Evolutionary conservation across 441 rosid species (phyloP), one percentile per base, ranked within the genome.

Genomic region (Euphorbia corollata): DNA sequence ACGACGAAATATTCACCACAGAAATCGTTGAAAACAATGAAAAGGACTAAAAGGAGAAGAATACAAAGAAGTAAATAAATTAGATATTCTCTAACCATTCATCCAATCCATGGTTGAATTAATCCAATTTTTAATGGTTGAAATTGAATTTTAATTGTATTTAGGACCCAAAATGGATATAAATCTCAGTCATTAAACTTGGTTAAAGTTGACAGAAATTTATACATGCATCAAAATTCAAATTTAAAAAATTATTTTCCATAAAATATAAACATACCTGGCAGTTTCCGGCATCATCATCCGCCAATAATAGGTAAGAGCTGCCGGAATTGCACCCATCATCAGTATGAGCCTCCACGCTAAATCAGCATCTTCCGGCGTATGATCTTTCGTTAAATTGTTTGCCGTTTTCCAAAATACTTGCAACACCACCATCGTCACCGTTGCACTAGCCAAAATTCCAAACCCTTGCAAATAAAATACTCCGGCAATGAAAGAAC

Each of bases 401-500:
- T 36, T 58, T 2, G 85, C 70, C 1, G 74, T 68, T 0, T 0
- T 59, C 67, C 71, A 71, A 18, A 88, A 86, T 24, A 75, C 74
- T 56, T 8, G 60, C 13, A 77, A 77, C 23, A 88, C 81, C 30
- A 38, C 80, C 84, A 86, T 77, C 8, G 90, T 84, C 6, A 82
- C 85, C 8, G 70, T 48, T 0, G 87, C 84, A 66, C 92, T 78
- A 8, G 64, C 80, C 77, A 86, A 60, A 11, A 88, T 86, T 59
- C 96, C 96, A n/a, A 81, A 61, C 24, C 95, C 95, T 54, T 88
- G 92, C 88, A 88, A 80, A 6, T 90, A 84, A 62, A 88, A 88
- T 34, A 86, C 87, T 0, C 88, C 90, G 0, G 92, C 96, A 0
- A 88, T 81, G 70, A 88, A 86, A 10, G 85, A 74, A 0, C 96